Conservation (phyloP, 1,139 yeast species). For the Pneumocystis carinii region DNA sequence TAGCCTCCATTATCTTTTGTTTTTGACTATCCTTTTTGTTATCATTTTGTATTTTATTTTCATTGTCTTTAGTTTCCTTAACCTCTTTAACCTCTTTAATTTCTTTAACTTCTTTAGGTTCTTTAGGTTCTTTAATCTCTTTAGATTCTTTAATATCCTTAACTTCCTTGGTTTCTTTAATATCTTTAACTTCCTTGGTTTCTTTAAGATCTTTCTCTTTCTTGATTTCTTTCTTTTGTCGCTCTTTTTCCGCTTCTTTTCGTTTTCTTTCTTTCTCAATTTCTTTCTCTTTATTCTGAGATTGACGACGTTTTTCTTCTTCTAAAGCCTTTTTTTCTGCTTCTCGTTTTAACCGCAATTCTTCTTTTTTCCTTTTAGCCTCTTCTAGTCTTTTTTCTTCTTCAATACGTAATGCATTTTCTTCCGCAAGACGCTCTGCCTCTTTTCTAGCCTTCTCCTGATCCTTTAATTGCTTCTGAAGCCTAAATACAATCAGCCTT, state of each 20-base stretch:
- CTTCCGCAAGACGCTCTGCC: slow-evolving; percentile 38
- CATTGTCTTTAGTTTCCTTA: neutral
- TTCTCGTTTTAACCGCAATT: slow-evolving; percentile 33
- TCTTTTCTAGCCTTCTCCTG: slow-evolving; percentile 52
- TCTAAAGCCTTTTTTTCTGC: slow-evolving; percentile 28
- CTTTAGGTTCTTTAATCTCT: neutral
- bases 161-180: slow-evolving; percentile 20
- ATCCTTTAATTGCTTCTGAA: slow-evolving; percentile 56
- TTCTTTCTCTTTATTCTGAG: slow-evolving; percentile 33
- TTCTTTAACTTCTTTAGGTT: slow-evolving; percentile 22
- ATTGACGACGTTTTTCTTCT: slow-evolving; percentile 22
- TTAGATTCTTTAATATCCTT: slow-evolving; percentile 19
- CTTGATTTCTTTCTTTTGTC: slow-evolving; percentile 25
- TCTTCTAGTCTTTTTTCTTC: slow-evolving; percentile 35
- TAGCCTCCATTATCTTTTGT: neutral
- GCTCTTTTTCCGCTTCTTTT: slow-evolving; percentile 27
- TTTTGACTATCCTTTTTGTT: neutral
- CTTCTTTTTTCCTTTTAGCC: slow-evolving; percentile 39
- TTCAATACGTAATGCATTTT: slow-evolving; percentile 35
- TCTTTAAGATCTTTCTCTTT: slow-evolving; percentile 25
- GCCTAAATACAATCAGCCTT: slow-evolving; percentile 12
- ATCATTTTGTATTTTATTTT: neutral
- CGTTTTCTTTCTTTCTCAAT: slow-evolving; percentile 26
- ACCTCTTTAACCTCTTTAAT: slow-evolving; percentile 23
- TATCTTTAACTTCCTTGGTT: neutral